Percentiles rank a stretch among this genome's conserved stretches.
Conservation (phyloP, 2,329 filamentous ascomycete genomes). For the Tolypocladium guangdongense region DNA sequence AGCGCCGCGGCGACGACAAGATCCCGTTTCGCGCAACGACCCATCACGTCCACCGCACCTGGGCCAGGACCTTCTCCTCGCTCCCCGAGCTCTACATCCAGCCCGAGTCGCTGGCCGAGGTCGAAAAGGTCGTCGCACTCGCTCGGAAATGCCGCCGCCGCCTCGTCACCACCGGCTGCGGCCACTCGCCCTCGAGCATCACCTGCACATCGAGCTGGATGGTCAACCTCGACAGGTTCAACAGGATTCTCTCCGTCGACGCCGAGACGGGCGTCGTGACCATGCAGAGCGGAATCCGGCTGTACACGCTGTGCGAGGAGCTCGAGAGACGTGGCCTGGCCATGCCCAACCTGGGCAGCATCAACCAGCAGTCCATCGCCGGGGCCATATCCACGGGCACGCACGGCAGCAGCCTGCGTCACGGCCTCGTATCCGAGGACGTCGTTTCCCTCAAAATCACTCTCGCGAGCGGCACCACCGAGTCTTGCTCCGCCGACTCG, state of each 20-base stretch:
- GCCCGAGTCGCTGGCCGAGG: slow-evolving; percentile 66
- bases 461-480: slow-evolving; percentile 65
- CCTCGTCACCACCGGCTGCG: slow-evolving; percentile 78
- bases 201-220: slow-evolving; percentile 94
- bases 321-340: slow-evolving; percentile 69
- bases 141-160: slow-evolving; percentile 73
- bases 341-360: slow-evolving; percentile 87
- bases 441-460: slow-evolving; percentile 68
- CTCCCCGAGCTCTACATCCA: slow-evolving; percentile 85
- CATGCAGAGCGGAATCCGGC: slow-evolving; percentile 80
- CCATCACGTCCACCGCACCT: slow-evolving; percentile 75
- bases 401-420: slow-evolving; percentile 74
- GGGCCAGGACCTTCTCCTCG: slow-evolving; percentile 87
- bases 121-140: slow-evolving; percentile 72
- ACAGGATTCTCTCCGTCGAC: slow-evolving; percentile 61
- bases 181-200: slow-evolving; percentile 82
- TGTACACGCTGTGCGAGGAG: slow-evolving; percentile 61
- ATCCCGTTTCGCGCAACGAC: slow-evolving; percentile 67
- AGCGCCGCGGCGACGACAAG: slow-evolving; percentile 17
- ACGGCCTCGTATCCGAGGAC: slow-evolving; percentile 76
- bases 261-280: slow-evolving; percentile 53
- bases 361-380: slow-evolving; percentile 86
- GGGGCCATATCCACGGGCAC: slow-evolving; percentile 90
- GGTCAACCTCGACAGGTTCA: slow-evolving; percentile 81
- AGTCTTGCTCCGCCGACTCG: slow-evolving; percentile 56